Evolutionary conservation across 202 grass and related monocot genomes (phyloP).

Genomic region (Zizania palustris): DNA sequence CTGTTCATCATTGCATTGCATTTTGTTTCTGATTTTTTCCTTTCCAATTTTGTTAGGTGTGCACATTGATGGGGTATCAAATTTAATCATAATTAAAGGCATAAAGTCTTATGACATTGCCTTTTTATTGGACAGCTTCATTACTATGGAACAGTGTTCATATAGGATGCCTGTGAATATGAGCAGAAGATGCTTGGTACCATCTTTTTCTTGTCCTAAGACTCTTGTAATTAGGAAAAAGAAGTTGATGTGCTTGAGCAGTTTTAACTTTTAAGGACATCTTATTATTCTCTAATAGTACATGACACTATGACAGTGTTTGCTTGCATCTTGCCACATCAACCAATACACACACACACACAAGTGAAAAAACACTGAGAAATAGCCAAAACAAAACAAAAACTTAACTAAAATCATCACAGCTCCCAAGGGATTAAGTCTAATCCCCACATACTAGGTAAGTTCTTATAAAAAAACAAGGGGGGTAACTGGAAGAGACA

Average conservation of each 20-base stretch:
- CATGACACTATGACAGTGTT: too few relatives aligned
- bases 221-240: constrained; percentile 7
- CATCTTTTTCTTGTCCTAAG: constrained; percentile 4
- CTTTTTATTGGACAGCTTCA: not conserved
- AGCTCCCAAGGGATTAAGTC: too few relatives aligned
- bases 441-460: too few relatives aligned
- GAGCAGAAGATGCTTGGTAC: not conserved
- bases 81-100: not conserved
- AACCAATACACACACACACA: too few relatives aligned
- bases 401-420: too few relatives aligned
- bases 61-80: not conserved
- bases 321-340: too few relatives aligned
- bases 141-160: not conserved
- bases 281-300: not conserved
- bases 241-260: not conserved
- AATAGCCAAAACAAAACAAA: too few relatives aligned
- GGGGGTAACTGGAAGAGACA: too few relatives aligned
- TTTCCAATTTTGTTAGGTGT: not conserved
- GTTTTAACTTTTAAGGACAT: constrained; percentile 15
- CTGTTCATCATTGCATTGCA: not conserved
- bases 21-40: not conserved
- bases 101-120: not conserved
- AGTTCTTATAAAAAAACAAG: too few relatives aligned
- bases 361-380: too few relatives aligned
- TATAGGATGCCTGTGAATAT: constrained; percentile 22